Evolutionary conservation across 176 grass and related monocot species (phyloP), one percentile per base, ranked within the genome.

Genomic region (Canna indica): DNA sequence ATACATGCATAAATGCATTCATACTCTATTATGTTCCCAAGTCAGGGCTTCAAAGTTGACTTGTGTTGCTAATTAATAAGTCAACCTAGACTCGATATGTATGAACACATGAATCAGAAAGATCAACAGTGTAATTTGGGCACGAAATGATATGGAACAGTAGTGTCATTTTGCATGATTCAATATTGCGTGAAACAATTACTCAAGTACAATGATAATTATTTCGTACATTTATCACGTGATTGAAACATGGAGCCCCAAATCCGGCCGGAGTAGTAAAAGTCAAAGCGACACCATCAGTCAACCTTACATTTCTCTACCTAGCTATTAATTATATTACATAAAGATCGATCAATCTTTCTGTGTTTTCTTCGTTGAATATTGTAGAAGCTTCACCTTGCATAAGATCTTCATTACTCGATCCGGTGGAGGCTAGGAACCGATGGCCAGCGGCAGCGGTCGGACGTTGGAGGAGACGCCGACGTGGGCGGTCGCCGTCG

Each of bases 401-500:
- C 50, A 5, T 53, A 53, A 0, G 7, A 53, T 53, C 50, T 24
- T 5, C 18, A n/a, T n/a, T n/a, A n/a, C n/a, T 20, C 18, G 47
- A 5, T 20, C 50, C 22, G 3, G 50, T 20, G n/a, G n/a, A n/a
- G n/a, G 56, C 1, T 58, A 58, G 20, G 22, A 22, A 32, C 15
- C 20, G 8, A 73, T 73, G 71, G 71, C 71, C 4, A 36, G 34
- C 5, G 71, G 71, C 10, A 16, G 24, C 13, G 28, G 68, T 15
- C 54, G 71, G 25, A 60, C 71, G 32, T 29, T 73, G 53, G 71
- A 60, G 71, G 54, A 44, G 36, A 73, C 71, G 14, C 5, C 71
- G 71, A 73, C 71, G 15, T 73, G 71, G 71, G 71, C 71, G 0
- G 71, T 73, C n/a, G 34, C 71, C 32, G 54, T 20, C n/a, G 71